A percentile compares a stretch with the other conserved stretches of the same genome.
Conservation (phyloP, 1,139 yeast species). For the Pichiaceae sp. region DNA sequence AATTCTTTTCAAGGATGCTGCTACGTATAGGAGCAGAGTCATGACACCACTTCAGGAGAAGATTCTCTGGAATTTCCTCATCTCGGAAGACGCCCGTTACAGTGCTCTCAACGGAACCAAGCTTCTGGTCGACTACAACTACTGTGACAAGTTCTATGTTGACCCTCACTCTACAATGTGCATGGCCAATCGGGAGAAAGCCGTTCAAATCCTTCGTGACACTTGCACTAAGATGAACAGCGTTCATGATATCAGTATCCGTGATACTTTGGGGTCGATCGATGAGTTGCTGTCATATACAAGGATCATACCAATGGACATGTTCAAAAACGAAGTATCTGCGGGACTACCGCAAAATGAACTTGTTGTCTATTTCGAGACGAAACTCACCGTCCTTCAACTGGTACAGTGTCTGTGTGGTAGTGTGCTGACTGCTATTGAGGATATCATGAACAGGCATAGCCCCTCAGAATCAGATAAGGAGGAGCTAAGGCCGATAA, state of each 20-base stretch:
- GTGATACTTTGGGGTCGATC: background rate
- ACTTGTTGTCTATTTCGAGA: background rate
- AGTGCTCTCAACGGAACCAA: constrained; percentile 14
- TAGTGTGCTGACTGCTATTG: background rate
- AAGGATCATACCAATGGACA: no score
- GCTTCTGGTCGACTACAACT: constrained; percentile 12
- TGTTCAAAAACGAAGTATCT: no score
- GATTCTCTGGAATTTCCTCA: constrained; percentile 2
- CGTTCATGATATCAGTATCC: background rate
- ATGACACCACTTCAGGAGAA: background rate
- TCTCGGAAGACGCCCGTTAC: background rate
- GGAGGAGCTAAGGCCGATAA: background rate
- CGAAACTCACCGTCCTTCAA: background rate
- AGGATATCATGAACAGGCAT: background rate
- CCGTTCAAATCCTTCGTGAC: background rate
- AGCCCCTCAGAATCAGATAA: background rate
- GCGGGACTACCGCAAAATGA: background rate
- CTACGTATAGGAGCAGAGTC: background rate
- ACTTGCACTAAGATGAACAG: background rate
- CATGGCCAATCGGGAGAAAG: background rate
- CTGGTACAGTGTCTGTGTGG: background rate
- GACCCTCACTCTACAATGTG: background rate
- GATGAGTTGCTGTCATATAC: background rate
- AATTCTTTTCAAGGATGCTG: background rate
- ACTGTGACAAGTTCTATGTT: constrained; percentile 5